Conservation (phyloP, 805 yeast species). For the Kazachstania martiniae region DNA sequence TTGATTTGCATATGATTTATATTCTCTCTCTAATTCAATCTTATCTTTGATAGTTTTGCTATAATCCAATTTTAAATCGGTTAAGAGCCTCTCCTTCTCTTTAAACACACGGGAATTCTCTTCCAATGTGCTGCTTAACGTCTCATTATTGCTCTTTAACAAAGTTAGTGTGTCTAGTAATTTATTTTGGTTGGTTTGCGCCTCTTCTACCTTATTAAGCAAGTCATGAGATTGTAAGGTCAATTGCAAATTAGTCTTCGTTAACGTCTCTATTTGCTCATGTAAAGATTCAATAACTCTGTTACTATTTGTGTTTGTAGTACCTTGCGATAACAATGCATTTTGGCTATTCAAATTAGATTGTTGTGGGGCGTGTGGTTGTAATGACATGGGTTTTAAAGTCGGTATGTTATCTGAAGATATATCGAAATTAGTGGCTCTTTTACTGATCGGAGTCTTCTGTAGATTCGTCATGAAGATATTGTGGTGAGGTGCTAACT, state of each 20-base stretch:
- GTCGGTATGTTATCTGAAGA: neutral
- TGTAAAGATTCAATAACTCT: slow-evolving; percentile 36
- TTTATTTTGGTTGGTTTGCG: slow-evolving; percentile 33
- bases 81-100: slow-evolving; percentile 46
- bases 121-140: slow-evolving; percentile 38
- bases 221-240: slow-evolving; percentile 38
- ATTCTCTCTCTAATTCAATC: neutral
- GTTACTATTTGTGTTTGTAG: too few relatives aligned
- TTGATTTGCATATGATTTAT: slow-evolving; percentile 1
- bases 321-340: too few relatives aligned
- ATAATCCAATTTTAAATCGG: slow-evolving; percentile 1
- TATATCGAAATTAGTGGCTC: neutral
- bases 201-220: slow-evolving; percentile 39
- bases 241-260: slow-evolving; percentile 26
- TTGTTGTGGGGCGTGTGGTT: too few relatives aligned
- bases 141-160: slow-evolving; percentile 68
- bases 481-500: slow-evolving; percentile 16
- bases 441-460: slow-evolving; percentile 9
- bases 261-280: slow-evolving; percentile 43
- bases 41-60: neutral
- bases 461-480: slow-evolving; percentile 20
- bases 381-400: neutral
- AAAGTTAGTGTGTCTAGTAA: slow-evolving; percentile 45
- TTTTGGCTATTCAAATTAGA: too few relatives aligned
- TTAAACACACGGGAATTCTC: slow-evolving; percentile 44